Evolutionary conservation across 1,139 yeast species (phyloP).

Genomic region (Pneumocystis sp.): DNA sequence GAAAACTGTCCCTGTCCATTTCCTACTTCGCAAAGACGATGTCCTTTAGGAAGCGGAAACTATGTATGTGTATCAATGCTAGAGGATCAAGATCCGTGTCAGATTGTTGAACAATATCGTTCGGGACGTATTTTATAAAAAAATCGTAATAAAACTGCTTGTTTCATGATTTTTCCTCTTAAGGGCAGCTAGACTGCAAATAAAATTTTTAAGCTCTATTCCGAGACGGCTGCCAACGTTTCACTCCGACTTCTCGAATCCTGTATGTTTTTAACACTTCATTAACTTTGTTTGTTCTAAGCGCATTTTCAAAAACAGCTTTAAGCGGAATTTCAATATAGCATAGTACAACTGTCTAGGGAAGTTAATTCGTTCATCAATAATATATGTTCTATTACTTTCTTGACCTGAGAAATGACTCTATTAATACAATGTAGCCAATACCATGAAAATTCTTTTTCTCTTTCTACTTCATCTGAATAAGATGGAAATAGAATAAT

Average conservation of each 20-base stretch:
- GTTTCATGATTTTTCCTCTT: neutral
- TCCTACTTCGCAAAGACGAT: slow-evolving; percentile 70
- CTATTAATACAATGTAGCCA: slow-evolving; percentile 56
- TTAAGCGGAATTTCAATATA: slow-evolving; percentile 42
- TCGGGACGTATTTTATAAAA: slow-evolving; percentile 13
- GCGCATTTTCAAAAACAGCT: neutral
- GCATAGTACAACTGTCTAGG: slow-evolving; percentile 41
- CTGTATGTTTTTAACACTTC: slow-evolving; percentile 31
- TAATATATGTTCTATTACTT: slow-evolving; percentile 20
- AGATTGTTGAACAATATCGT: slow-evolving; percentile 32
- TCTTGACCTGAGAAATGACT: slow-evolving; percentile 77
- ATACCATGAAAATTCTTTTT: slow-evolving; percentile 35
- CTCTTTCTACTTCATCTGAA: slow-evolving; percentile 20
- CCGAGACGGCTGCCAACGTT: slow-evolving; percentile 72
- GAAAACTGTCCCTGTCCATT: slow-evolving; percentile 80
- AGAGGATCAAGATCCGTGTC: slow-evolving; percentile 25
- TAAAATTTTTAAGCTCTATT: slow-evolving; percentile 44
- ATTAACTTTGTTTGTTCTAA: slow-evolving; percentile 16
- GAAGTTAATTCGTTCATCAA: neutral
- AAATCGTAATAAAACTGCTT: neutral
- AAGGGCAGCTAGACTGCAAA: neutral
- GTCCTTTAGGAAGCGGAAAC: slow-evolving; percentile 53
- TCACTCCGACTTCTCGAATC: slow-evolving; percentile 51
- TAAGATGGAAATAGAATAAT: slow-evolving; percentile 33
- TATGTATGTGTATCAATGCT: slow-evolving; percentile 59